Evolutionary conservation across 2,329 filamentous ascomycete genomes (phyloP), one percentile per base, ranked within the genome.

Genomic region (Cytospora chrysosperma): DNA sequence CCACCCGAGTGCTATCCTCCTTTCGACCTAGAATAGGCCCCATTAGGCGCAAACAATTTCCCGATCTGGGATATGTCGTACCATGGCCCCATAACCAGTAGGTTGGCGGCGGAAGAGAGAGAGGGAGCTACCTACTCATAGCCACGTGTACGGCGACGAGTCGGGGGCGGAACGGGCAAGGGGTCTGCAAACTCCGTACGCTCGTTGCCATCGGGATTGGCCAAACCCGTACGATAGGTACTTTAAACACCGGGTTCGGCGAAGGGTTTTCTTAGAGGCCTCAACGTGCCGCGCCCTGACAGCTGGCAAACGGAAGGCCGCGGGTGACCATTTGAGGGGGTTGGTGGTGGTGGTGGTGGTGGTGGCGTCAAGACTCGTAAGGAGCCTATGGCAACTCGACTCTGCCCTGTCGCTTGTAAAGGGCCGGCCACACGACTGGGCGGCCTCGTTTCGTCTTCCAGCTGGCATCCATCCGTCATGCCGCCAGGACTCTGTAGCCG

Each of bases 351-450:
- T n/a, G 51, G 58, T 34, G 34, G 10, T 8, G 21, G 32, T 13
- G 15, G 15, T 13, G 12, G 32, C 15, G 28, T 26, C 50, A 26
- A 28, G n/a, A 30, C 56, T n/a, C 21, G 37, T 7, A 24, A 43
- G 37, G 37, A 34, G 51, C 59, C 59, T 56, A 61, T 61, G 43
- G 51, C 43, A 26, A 34, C 37, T 55, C 28, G 37, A 49, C n/a
- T 12, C 6, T 19, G 37, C 43, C n/a, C 43, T 47, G 40, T 12
- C 40, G 24, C 19, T n/a, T 12, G n/a, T 21, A n/a, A 21, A 47
- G 59, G 51, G 40, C 30, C 28, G 43, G 37, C 12, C 12, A 27
- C 12, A 34, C 32, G 26, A 34, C 21, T 47, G 50, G 58, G 50
- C 40, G 32, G 58, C 52, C 52, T 28, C 58, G 40, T 54, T 47